Conservation (phyloP, 2,329 filamentous ascomycete genomes). For the Trichoderma atroviride region DNA sequence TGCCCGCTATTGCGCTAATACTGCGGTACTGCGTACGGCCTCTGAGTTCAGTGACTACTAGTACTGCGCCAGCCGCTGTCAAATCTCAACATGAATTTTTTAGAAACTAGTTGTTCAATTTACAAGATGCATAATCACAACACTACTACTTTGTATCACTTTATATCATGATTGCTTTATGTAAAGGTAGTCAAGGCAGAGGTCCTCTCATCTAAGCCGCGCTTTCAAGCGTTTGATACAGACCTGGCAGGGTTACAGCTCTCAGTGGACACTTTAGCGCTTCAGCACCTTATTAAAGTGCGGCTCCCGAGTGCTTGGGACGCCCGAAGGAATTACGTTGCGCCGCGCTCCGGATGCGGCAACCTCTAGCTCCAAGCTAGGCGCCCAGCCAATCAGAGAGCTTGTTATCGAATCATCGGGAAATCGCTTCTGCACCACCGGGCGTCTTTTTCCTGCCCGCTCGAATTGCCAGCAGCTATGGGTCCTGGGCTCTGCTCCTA, state of each 20-base stretch:
- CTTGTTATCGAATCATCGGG: constrained; percentile 26
- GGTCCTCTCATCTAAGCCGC: neutral
- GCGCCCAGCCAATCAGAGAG: constrained; percentile 29
- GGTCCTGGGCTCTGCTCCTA: constrained; percentile 11
- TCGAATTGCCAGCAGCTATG: constrained; percentile 8
- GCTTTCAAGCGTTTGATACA: neutral
- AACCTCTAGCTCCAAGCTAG: neutral
- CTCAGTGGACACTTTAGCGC: neutral
- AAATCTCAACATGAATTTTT: neutral
- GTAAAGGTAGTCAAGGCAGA: too few species aligned
- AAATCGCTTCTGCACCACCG: neutral
- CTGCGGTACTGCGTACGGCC: neutral
- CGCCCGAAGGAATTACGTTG: constrained; percentile 26
- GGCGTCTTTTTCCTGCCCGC: constrained; percentile 26
- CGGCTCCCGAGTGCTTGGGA: neutral
- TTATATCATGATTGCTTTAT: too few species aligned
- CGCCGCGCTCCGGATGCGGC: constrained; percentile 25
- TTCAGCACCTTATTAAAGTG: neutral
- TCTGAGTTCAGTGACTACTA: neutral
- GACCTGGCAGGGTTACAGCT: neutral
- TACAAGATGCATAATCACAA: neutral
- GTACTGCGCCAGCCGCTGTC: neutral
- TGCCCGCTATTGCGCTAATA: neutral
- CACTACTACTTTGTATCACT: neutral
- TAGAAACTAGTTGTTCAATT: neutral